Percentiles rank a stretch among this genome's conserved stretches.
Evolutionary conservation across 1,284 basidiomycete species (phyloP).

Genomic region (Inonotus obliquus): DNA sequence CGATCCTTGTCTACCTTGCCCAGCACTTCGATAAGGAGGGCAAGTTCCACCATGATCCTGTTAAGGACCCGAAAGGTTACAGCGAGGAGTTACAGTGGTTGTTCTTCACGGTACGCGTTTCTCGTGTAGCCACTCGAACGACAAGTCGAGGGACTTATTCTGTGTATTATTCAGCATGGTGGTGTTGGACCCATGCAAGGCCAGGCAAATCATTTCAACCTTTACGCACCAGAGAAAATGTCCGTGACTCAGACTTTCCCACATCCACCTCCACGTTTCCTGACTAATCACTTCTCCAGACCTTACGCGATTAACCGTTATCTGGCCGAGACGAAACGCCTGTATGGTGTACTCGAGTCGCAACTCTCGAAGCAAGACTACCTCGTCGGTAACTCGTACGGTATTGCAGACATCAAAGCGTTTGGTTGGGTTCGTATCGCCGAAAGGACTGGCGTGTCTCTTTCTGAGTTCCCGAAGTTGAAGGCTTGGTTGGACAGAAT

Average conservation of each 20-base stretch:
- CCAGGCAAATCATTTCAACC: slow-evolving; percentile 60
- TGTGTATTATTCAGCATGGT: slow-evolving; percentile 43
- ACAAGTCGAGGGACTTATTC: neutral
- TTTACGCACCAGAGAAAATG: slow-evolving; percentile 48
- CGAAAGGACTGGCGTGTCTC: slow-evolving; percentile 43
- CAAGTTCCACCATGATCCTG: slow-evolving; percentile 44
- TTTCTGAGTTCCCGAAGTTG: slow-evolving; percentile 55
- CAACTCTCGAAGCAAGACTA: slow-evolving; percentile 61
- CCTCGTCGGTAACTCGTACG: slow-evolving; percentile 70
- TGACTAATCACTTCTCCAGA: neutral
- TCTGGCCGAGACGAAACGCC: slow-evolving; percentile 69
- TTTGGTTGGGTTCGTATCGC: slow-evolving; percentile 50
- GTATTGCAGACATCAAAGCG: slow-evolving; percentile 62
- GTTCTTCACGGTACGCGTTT: slow-evolving; percentile 47
- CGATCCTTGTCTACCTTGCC: slow-evolving; percentile 50
- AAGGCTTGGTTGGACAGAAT: slow-evolving; percentile 43
- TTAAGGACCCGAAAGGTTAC: slow-evolving; percentile 32
- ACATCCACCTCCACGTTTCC: neutral
- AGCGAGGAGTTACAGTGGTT: slow-evolving; percentile 75
- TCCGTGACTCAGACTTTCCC: slow-evolving; percentile 55
- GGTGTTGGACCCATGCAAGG: slow-evolving; percentile 76
- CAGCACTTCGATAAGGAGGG: slow-evolving; percentile 44
- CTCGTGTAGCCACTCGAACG: slow-evolving; percentile 12
- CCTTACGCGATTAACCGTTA: slow-evolving; percentile 39
- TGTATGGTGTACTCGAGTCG: slow-evolving; percentile 73